Conservation (phyloP, 2,329 filamentous ascomycete species). For the Colletotrichum cordylinicola region DNA sequence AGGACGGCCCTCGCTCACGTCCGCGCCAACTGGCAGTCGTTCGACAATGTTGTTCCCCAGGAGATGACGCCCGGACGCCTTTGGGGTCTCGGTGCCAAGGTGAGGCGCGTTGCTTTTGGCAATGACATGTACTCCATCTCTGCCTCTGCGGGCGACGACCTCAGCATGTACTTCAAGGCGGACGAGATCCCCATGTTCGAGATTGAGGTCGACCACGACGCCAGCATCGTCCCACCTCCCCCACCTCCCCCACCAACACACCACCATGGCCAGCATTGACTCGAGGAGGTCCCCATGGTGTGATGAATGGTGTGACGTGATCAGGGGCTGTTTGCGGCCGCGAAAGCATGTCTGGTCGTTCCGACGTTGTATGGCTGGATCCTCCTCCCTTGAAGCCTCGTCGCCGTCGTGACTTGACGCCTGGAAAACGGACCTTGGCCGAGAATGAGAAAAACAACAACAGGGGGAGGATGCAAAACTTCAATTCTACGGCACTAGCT, state of each 20-base stretch:
- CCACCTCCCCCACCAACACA: conserved; percentile 6
- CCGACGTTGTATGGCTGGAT: background rate
- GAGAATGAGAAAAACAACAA: background rate
- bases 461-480: background rate
- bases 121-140: conserved; percentile 21
- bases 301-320: background rate
- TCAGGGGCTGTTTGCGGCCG: background rate
- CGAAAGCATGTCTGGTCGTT: background rate
- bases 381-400: background rate
- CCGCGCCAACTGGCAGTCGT: conserved; percentile 16
- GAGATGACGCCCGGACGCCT: conserved; percentile 13
- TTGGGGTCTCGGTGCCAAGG: conserved; percentile 15
- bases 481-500: background rate
- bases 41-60: conserved; percentile 11
- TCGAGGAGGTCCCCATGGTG: background rate
- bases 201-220: conserved; percentile 16
- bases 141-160: background rate
- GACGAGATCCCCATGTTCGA: conserved; percentile 18
- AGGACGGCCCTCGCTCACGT: conserved; percentile 23
- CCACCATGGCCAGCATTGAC: background rate
- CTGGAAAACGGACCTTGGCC: background rate
- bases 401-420: background rate
- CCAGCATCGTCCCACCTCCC: background rate
- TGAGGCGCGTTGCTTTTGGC: conserved; percentile 13
- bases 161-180: conserved; percentile 18